Conservation (phyloP, 306 rosid genomes). For the Echinosophora koreensis region DNA sequence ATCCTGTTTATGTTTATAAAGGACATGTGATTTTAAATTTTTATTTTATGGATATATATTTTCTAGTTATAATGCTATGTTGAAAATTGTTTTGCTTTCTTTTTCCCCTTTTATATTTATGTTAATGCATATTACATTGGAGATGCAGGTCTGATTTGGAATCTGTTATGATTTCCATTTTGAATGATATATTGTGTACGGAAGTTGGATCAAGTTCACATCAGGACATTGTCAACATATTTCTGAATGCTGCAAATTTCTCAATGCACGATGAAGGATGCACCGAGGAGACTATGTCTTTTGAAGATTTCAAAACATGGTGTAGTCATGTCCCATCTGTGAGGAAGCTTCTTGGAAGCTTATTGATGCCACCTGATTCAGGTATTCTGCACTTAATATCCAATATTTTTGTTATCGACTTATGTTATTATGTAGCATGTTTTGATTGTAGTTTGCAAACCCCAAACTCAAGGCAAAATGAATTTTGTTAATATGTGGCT, state of each 20-base stretch:
- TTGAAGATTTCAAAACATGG: conserved; percentile 88
- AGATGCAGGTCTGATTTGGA: conserved; percentile 87
- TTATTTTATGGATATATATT: not conserved
- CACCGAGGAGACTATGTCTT: conserved; percentile 63
- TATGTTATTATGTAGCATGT: not conserved
- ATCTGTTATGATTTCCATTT: conserved; percentile 63
- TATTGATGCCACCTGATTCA: conserved; percentile 73
- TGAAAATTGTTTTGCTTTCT: conserved; percentile 8
- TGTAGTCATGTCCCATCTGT: conserved; percentile 72
- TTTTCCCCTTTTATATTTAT: conserved; percentile 27
- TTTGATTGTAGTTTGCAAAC: not conserved
- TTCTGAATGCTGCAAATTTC: conserved; percentile 74
- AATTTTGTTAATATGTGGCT: no score
- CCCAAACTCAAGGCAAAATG: not conserved
- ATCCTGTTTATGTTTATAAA: conserved; percentile 20
- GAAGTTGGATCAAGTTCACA: conserved; percentile 61
- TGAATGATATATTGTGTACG: conserved; percentile 54
- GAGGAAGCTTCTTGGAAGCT: conserved; percentile 86
- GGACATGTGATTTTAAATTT: conserved; percentile 7
- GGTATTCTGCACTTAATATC: conserved; percentile 55
- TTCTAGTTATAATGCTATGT: conserved; percentile 24
- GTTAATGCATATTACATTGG: conserved; percentile 47
- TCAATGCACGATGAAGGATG: conserved; percentile 57
- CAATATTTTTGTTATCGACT: conserved; percentile 30
- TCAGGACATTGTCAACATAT: conserved; percentile 60